phyloP scores from a whole-genome alignment of 352 stramenopile genomes.

The Phytophthora tubulina region DNA sequence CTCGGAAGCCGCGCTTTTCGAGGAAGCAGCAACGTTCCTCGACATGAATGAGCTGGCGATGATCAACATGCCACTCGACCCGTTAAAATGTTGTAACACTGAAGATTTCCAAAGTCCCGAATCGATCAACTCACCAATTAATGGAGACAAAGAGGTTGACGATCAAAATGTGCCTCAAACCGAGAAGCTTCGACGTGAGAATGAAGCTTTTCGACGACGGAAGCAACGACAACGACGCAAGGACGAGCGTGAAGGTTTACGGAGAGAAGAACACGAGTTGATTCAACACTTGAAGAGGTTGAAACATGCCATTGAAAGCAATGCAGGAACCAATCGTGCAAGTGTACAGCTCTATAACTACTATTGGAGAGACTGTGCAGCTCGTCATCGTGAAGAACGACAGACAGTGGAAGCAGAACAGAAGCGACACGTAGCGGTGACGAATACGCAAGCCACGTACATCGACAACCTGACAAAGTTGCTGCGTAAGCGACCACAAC shows the following conservation, averaged over 20 bases:
- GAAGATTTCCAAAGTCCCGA: neutral
- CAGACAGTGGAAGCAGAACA: slow-evolving; percentile 9
- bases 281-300: neutral
- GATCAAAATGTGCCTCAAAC: no score
- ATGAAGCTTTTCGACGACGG: neutral
- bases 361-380: slow-evolving; percentile 19
- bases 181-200: no score
- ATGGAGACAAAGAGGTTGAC: neutral
- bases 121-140: neutral
- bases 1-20: neutral
- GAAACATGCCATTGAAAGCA: neutral
- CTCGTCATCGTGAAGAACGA: neutral
- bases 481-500: neutral
- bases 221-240: slow-evolving; percentile 6
- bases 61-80: neutral
- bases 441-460: slow-evolving; percentile 9
- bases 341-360: slow-evolving; percentile 4
- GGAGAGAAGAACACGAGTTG: neutral
- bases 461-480: slow-evolving; percentile 9
- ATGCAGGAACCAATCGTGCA: neutral
- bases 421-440: neutral
- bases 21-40: neutral
- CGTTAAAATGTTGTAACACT: no score
- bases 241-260: neutral
- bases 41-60: neutral